Conservation (phyloP, 176 grass and related monocot species). For the Rhipidocladum racemiflorum region DNA sequence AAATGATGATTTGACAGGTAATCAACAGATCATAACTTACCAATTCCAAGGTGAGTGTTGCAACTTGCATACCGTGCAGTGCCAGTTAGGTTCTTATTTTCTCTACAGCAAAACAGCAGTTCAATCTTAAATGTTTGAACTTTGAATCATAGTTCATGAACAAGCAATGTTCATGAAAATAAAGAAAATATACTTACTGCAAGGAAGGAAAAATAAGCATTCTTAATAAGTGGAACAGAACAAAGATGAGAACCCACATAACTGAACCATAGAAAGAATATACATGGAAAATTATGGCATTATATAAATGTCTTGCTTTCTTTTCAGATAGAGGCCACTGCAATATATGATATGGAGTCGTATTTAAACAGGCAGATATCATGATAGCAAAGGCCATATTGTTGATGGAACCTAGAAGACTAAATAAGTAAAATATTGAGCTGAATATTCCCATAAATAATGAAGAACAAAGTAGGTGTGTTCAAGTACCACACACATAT, state of each 20-base stretch:
- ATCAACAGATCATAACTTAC: slow-evolving; percentile 38
- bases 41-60: slow-evolving; percentile 92
- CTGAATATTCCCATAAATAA: neutral
- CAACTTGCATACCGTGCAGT: slow-evolving; percentile 95
- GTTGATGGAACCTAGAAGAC: slow-evolving; percentile 1
- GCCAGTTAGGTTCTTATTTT: slow-evolving; percentile 95
- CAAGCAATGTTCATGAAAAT: neutral
- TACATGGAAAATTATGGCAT: neutral
- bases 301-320: neutral
- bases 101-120: slow-evolving; percentile 49
- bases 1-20: slow-evolving; percentile 22
- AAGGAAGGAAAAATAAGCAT: neutral
- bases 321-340: neutral
- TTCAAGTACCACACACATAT: neutral
- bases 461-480: neutral
- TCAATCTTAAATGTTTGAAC: slow-evolving; percentile 1
- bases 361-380: neutral
- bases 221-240: neutral
- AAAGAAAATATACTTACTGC: neutral
- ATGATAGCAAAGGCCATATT: neutral
- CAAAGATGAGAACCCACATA: neutral
- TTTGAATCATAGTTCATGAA: neutral
- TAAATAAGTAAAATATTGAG: slow-evolving; percentile 7
- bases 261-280: neutral
- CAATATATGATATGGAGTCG: neutral